Evolutionary conservation across 331 rosid species (phyloP), one percentile per base, ranked within the genome.

Genomic region (Quercus phellos): DNA sequence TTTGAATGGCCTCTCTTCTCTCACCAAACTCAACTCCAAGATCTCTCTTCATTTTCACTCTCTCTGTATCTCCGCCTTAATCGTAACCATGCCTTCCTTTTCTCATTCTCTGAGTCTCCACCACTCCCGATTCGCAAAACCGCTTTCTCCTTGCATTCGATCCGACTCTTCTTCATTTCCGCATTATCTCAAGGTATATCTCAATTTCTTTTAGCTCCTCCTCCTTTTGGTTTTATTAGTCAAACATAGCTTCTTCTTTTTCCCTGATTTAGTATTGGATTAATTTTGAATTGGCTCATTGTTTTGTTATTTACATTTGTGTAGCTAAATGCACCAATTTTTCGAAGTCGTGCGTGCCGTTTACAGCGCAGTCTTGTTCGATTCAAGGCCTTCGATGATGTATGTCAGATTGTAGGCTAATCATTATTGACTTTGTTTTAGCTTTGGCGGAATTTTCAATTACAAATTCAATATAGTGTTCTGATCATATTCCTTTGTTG

Each of bases 381-480:
- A 69, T 74, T 82, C 11, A 78, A 73, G 58, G 96, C 84, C 55
- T 92, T 89, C 63, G 93, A 86, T 27, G 90, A 77, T 82, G 98
- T 94, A 77, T 34, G 34, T 46, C 38, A 76, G 13, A 10, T 42
- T 14, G 6, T 0, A 69, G 27, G 21, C 59, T 24, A 77, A 69
- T 43, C 42, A 6, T 34, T 34, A 34, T 34, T 34, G 8, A 59
- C 0, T 30, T 60, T 60, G 67, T 53, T 4, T 50, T 30, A 56
- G 22, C 55, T 38, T 38, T 18, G 21, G 43, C 3, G 11, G 46
- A 8, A 38, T 38, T 38, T 38, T 38, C 46, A 38, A 38, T 38
- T 38, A 8, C 46, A 38, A 38, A 38, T 38, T 38, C 46, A 38
- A 38, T 38, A 38, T 2, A 8, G 3, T 8, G 46, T 8, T 8